These are phyloP conservation scores for Mucor sp. DNA, from an alignment of 371 early-diverging fungal genomes.

Conservation along the genomic window DNA sequence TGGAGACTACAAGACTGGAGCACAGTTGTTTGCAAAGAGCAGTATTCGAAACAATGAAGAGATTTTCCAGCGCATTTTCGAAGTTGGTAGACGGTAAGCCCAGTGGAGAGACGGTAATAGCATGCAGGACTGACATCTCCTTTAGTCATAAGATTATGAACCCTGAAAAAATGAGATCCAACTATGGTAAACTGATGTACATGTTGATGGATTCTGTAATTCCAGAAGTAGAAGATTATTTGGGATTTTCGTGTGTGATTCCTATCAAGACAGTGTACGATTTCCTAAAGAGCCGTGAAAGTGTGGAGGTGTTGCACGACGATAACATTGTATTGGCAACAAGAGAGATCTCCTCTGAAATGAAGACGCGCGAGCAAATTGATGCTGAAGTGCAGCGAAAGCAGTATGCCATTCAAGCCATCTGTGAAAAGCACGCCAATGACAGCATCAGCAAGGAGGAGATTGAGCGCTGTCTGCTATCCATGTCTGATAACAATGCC, in stretches of 20 bases:
- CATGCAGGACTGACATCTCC: neutral
- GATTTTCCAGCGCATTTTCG: conserved; percentile 89
- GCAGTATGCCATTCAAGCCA: conserved; percentile 81
- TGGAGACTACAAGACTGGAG: conserved; percentile 83
- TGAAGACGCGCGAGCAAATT: conserved; percentile 73
- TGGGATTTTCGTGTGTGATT: conserved; percentile 81
- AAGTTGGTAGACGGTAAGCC: conserved; percentile 86
- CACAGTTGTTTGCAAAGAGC: conserved; percentile 79
- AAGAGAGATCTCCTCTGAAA: conserved; percentile 85
- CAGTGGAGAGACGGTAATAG: too few relatives aligned
- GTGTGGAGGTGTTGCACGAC: conserved; percentile 75
- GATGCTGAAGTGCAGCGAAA: conserved; percentile 88
- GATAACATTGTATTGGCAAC: conserved; percentile 85
- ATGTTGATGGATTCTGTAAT: conserved; percentile 89
- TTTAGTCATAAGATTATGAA: conserved; percentile 94
- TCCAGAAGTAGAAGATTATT: conserved; percentile 83
- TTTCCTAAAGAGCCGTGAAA: conserved; percentile 66
- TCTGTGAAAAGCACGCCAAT: conserved; percentile 82
- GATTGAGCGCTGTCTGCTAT: conserved; percentile 86
- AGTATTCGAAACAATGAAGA: conserved; percentile 81
- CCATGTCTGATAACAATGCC: conserved; percentile 95
- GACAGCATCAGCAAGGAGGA: conserved; percentile 59
- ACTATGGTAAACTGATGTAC: conserved; percentile 95
- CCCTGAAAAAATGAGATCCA: conserved; percentile 94
- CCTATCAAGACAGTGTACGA: conserved; percentile 89